phyloP scores from a whole-genome alignment of 2,329 filamentous ascomycete species.

The Ustulina deusta region DNA sequence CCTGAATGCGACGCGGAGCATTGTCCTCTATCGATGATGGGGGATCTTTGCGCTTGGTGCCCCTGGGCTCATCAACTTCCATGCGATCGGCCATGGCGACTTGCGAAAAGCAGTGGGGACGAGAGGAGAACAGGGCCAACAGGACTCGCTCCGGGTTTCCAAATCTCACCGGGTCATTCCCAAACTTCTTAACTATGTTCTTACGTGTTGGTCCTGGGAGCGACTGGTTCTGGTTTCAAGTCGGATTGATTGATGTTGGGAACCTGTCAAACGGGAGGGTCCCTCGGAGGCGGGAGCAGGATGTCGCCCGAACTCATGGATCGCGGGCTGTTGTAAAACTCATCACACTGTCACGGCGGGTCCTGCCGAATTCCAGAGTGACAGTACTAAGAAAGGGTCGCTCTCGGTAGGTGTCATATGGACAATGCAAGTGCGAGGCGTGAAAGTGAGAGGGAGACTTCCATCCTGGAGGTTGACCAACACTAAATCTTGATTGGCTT shows the following conservation, averaged over 20 bases:
- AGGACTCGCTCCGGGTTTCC: neutral
- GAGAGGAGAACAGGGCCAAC: constrained; percentile 10
- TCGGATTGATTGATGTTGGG: constrained; percentile 6
- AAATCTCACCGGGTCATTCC: constrained; percentile 6
- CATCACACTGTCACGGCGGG: neutral
- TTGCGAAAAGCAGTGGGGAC: constrained; percentile 5
- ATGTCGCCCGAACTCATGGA: constrained; percentile 14
- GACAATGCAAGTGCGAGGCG: neutral
- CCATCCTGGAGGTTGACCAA: neutral
- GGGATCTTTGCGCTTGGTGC: constrained; percentile 64
- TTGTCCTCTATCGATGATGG: constrained; percentile 52
- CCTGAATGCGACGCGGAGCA: constrained; percentile 61
- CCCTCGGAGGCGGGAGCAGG: constrained; percentile 5
- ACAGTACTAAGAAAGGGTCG: neutral
- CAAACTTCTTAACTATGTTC: neutral
- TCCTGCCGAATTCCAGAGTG: neutral
- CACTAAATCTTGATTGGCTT: constrained; percentile 26
- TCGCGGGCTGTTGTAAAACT: neutral
- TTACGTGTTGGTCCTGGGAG: neutral
- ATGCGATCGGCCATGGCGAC: constrained; percentile 54
- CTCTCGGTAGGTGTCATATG: neutral
- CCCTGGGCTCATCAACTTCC: constrained; percentile 58
- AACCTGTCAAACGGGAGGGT: constrained; percentile 1
- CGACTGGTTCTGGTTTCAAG: constrained; percentile 16
- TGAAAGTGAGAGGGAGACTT: constrained; percentile 5